Percentiles rank a stretch among this genome's conserved stretches.
Conservation (phyloP, 495 filamentous ascomycete species). For the Thozetella sp. region DNA sequence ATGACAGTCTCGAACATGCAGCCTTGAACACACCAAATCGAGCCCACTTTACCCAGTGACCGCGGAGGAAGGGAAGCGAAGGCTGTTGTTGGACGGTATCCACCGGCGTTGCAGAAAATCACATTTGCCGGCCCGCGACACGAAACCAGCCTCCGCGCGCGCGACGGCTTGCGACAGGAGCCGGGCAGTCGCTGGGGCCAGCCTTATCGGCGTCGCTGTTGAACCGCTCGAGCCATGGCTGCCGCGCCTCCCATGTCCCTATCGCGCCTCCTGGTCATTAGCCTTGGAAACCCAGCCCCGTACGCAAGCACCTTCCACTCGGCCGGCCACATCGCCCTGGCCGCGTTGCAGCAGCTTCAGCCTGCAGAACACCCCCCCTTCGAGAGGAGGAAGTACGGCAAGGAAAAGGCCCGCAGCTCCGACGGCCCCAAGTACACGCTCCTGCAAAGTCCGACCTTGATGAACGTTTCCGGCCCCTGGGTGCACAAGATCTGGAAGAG, state of each 20-base stretch:
- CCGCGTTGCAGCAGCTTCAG: slow-evolving; percentile 49
- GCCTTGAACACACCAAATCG: too few relatives aligned
- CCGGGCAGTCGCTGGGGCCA: too few relatives aligned
- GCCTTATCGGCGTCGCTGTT: too few relatives aligned
- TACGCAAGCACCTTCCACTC: slow-evolving; percentile 78
- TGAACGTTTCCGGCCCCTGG: slow-evolving; percentile 74
- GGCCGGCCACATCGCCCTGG: slow-evolving; percentile 74
- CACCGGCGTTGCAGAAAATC: too few relatives aligned
- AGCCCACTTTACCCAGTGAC: too few relatives aligned
- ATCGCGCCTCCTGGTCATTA: slow-evolving; percentile 47
- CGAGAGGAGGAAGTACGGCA: slow-evolving; percentile 32
- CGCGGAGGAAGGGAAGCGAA: too few relatives aligned
- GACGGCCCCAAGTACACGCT: slow-evolving; percentile 58
- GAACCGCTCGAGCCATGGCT: too few relatives aligned
- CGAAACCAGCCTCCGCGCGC: too few relatives aligned
- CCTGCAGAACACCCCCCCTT: slow-evolving; percentile 44
- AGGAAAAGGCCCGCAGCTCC: slow-evolving; percentile 37
- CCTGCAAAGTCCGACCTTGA: slow-evolving; percentile 67
- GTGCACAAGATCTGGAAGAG: slow-evolving; percentile 46
- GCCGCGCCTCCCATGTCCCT: slow-evolving; percentile 21
- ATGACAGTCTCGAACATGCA: too few relatives aligned
- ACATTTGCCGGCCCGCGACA: too few relatives aligned
- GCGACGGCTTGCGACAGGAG: too few relatives aligned
- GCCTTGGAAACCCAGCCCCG: slow-evolving; percentile 47
- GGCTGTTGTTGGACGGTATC: too few relatives aligned